Base-by-base conservation (phyloP, 441 rosid species). In the Manihot esculenta region DNA sequence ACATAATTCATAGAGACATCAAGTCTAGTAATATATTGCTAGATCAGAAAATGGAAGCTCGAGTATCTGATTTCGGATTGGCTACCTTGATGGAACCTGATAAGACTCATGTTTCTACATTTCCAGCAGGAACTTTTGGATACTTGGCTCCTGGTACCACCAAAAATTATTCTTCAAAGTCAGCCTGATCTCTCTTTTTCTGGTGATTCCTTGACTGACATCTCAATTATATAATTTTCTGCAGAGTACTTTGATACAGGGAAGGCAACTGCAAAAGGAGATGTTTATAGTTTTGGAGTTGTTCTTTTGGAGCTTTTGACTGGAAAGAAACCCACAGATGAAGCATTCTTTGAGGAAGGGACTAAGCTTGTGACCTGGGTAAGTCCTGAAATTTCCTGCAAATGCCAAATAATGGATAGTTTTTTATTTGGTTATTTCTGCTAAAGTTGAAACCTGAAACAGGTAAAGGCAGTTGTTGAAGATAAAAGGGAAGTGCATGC, bases 331-430 rank as follows among this genome's bases (percentile, higher is more conserved):
- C 96, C 94, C 0, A 84, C 86, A 17, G 97, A 90, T 77, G 96
- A 90, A 82, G 76, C 83, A 24, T 92, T 92, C 71, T 66, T 86
- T 17, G 94, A 94, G 84, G 94, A 89, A 73, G 96, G 97, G 71
- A 90, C 93, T 61, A 94, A 90, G 78, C 94, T 92, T 68, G 97
- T 89, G 42, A 86, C 97, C 57, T 92, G 96, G 99, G 96, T 88
- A 81, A 77, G 64, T 83, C 60, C 35, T 69, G 14, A 26, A 56
- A 30, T 30, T 6, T 17, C n/a, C 44, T 67, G 35, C 38, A 53
- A 38, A 1, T 21, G 47, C 59, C 24, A 17, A 23, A 54, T 64
- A 49, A 54, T 24, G 53, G 55, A 58, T 69, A 69, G 5, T n/a
- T 27, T 38, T 45, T 55, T 23, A 30, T 20, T 21, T 18, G 20